A percentile compares a stretch with the other conserved stretches of the same genome.
These are phyloP conservation scores for Hemileccinum rubropunctum DNA, from an alignment of 768 basidiomycete species.

Conservation along the genomic window DNA sequence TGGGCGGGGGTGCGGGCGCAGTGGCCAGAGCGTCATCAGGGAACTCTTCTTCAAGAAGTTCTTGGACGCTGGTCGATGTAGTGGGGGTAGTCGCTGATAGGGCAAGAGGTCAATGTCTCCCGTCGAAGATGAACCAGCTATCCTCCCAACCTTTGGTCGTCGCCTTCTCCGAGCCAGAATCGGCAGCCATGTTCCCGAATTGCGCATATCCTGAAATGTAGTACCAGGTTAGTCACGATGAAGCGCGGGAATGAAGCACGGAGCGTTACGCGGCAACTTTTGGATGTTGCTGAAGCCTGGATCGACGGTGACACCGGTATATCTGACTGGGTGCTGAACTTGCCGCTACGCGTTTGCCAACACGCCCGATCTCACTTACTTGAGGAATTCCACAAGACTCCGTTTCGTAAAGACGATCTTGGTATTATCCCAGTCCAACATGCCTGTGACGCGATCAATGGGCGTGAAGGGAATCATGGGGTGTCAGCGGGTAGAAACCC, in stretches of 20 bases:
- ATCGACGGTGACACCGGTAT: constrained; percentile 73
- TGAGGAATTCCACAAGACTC: constrained; percentile 71
- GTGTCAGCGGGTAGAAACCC: constrained; percentile 10
- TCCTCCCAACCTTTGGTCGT: constrained; percentile 16
- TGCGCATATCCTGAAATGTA: constrained; percentile 58
- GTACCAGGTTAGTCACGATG: not conserved
- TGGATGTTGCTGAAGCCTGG: constrained; percentile 70
- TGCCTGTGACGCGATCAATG: constrained; percentile 40
- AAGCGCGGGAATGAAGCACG: not conserved
- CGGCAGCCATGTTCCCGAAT: constrained; percentile 52
- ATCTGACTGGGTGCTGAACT: constrained; percentile 43
- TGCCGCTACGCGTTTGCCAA: constrained; percentile 7
- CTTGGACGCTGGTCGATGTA: constrained; percentile 1
- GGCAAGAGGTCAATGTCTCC: not conserved
- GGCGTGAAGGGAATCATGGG: not conserved
- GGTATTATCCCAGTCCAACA: constrained; percentile 79
- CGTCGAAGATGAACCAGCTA: not conserved
- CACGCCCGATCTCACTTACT: constrained; percentile 42
- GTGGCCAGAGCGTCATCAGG: constrained; percentile 56
- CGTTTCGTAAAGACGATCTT: constrained; percentile 80
- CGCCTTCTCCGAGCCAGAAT: constrained; percentile 25
- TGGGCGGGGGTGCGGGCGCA: constrained; percentile 44
- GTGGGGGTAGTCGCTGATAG: constrained; percentile 11
- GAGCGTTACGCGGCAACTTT: constrained; percentile 65
- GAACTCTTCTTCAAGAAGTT: constrained; percentile 34